phyloP scores from a whole-genome alignment of 805 yeast species.

The Cyberlindnera galapagoensis region DNA sequence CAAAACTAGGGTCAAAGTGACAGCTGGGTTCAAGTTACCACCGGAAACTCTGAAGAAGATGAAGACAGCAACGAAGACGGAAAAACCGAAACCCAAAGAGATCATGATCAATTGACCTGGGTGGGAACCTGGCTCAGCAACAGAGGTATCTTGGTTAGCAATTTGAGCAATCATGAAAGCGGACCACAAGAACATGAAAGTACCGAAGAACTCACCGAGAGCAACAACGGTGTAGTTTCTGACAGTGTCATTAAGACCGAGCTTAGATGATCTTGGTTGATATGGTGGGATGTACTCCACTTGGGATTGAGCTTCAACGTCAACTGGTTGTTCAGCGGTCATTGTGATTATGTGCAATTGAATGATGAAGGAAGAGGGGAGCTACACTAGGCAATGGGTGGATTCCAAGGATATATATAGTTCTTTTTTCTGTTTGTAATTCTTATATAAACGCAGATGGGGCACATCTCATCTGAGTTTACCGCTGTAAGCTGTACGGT shows the following conservation, averaged over 20 bases:
- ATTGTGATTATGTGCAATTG: too few relatives aligned
- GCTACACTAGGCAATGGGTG: too few relatives aligned
- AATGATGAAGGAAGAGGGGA: too few relatives aligned
- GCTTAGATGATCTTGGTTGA: constrained; percentile 27
- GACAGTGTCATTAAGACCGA: constrained; percentile 34
- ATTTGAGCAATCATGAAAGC: constrained; percentile 80
- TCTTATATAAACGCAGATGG: too few relatives aligned
- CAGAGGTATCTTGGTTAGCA: constrained; percentile 54
- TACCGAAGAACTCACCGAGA: constrained; percentile 79
- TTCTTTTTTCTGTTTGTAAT: too few relatives aligned
- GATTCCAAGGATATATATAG: too few relatives aligned
- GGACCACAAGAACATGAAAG: constrained; percentile 75
- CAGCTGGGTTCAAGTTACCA: constrained; percentile 89
- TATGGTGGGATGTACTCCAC: constrained; percentile 36
- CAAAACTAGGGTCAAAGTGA: constrained; percentile 64
- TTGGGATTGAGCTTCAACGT: constrained; percentile 32
- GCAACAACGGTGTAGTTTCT: constrained; percentile 65
- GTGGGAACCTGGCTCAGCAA: constrained; percentile 36
- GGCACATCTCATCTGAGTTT: too few relatives aligned
- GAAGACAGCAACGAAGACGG: constrained; percentile 69
- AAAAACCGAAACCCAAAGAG: constrained; percentile 80
- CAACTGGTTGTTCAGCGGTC: too few relatives aligned
- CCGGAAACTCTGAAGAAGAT: constrained; percentile 74
- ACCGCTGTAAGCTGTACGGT: too few relatives aligned
- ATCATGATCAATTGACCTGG: constrained; percentile 74